These are phyloP conservation scores for Lithocarpus polystachyus DNA, from an alignment of 306 rosid genomes.

Conservation along the genomic window DNA sequence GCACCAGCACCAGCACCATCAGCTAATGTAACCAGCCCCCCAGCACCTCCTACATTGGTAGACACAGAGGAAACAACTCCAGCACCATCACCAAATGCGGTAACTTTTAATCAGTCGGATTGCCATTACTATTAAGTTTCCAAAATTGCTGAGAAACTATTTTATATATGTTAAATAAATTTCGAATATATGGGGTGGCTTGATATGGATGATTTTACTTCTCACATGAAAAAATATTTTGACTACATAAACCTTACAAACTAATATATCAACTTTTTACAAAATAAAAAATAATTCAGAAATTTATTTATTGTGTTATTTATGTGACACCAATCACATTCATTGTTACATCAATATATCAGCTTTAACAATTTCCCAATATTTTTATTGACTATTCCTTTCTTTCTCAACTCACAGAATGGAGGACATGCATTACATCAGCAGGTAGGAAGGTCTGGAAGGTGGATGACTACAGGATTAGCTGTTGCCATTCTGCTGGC, in stretches of 20 bases:
- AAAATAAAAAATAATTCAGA: too few relatives aligned
- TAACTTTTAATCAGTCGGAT: constrained; percentile 29
- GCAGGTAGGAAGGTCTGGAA: constrained; percentile 36
- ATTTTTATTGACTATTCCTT: constrained; percentile 10
- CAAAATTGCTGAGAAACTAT: background rate
- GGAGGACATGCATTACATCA: constrained; percentile 49
- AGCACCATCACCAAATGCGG: constrained; percentile 92
- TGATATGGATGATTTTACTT: background rate
- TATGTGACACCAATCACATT: too few relatives aligned
- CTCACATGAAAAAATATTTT: background rate
- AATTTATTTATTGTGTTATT: too few relatives aligned
- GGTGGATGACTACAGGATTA: constrained; percentile 44
- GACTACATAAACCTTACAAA: too few relatives aligned
- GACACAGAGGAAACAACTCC: constrained; percentile 60
- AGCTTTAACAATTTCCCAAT: background rate
- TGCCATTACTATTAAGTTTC: constrained; percentile 1
- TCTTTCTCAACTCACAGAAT: constrained; percentile 42
- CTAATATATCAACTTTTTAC: too few relatives aligned
- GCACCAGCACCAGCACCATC: constrained; percentile 79
- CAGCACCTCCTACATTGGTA: constrained; percentile 72
- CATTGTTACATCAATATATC: too few relatives aligned
- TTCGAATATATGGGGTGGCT: background rate
- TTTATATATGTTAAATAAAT: background rate
- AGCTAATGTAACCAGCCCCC: constrained; percentile 68
- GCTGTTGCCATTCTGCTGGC: constrained; percentile 53